Evolutionary conservation across 129 eudicot genomes (phyloP), one percentile per base, ranked within the genome.

Genomic region (Centrapalus pauciflorus): DNA sequence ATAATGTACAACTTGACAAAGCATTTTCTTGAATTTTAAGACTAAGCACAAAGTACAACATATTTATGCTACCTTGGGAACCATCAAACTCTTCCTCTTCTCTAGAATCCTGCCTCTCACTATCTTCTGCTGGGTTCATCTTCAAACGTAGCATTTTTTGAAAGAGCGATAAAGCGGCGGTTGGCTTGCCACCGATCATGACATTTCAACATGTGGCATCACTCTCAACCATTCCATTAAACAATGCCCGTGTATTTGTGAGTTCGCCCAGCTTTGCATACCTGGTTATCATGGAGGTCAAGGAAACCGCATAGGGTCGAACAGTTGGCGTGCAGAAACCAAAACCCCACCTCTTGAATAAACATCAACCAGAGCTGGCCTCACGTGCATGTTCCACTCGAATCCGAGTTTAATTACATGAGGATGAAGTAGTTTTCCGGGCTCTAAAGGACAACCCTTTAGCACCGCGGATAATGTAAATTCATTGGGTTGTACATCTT

Each of bases 201-300:
- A 88, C 98, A 32, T 81, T 92, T 96, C 98, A 93, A 66, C 84
- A 81, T 23, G 88, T 91, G 0, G 69, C 72, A 68, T 92, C 98
- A 26, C 75, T 81, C 68, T 79, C 85, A 4, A 28, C 70, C 85
- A 81, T 72, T 60, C 17, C 79, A 73, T 92, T 85, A 73, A 92
- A 91, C 85, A 91, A 29, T 1, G 6, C 54, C 27, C 88, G 74
- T 0, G 96, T 96, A 16, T 75, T 73, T 5, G 45, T 79, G 0
- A 92, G 54, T 32, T 81, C 80, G 0, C 98, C 96, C 43, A 70
- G 65, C 48, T 88, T 83, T 3, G 70, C 79, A 19, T 85, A 85
- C 45, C 95, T 87, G 0, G 78, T 73, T n/a, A 92, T 77, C 98
- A 88, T 92, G 1, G 91, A 74, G 0, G 98, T 88, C 33, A 61